Percentiles rank a stretch among this genome's conserved stretches.
These are phyloP conservation scores for Trapa incisa DNA, from an alignment of 345 rosid species.

Conservation along the genomic window DNA sequence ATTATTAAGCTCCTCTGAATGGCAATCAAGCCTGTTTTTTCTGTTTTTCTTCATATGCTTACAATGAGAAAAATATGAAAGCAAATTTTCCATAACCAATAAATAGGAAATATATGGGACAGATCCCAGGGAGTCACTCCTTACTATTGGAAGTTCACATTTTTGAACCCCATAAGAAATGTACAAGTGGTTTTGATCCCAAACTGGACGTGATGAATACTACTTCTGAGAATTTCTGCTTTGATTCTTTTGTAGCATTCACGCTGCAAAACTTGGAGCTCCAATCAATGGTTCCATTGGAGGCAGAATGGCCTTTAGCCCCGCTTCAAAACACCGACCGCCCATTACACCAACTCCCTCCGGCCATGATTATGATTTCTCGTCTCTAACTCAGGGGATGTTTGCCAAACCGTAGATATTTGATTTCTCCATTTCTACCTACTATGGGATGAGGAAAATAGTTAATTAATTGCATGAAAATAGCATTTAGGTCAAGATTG, in stretches of 20 bases:
- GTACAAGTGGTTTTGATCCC: background rate
- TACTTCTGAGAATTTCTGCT: background rate
- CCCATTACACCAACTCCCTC: slow-evolving; percentile 19
- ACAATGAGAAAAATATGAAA: background rate
- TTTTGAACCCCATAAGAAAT: background rate
- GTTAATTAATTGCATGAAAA: background rate
- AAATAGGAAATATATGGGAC: background rate
- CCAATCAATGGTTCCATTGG: slow-evolving; percentile 15
- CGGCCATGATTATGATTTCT: slow-evolving; percentile 33
- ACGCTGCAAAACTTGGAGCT: slow-evolving; percentile 14
- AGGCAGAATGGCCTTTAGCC: slow-evolving; percentile 10
- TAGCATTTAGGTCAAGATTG: background rate
- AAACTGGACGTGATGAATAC: background rate
- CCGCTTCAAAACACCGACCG: slow-evolving; percentile 9
- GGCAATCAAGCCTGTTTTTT: background rate
- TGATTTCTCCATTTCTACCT: background rate
- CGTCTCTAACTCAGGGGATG: slow-evolving; percentile 37
- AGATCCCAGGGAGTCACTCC: background rate
- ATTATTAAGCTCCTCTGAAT: background rate
- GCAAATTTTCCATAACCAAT: background rate
- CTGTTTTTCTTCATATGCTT: background rate
- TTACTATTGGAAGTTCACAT: background rate
- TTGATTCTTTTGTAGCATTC: slow-evolving; percentile 16
- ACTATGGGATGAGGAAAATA: background rate
- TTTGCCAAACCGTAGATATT: slow-evolving; percentile 17